phyloP scores from a whole-genome alignment of 805 yeast genomes.

The Lachancea kluyveri region DNA sequence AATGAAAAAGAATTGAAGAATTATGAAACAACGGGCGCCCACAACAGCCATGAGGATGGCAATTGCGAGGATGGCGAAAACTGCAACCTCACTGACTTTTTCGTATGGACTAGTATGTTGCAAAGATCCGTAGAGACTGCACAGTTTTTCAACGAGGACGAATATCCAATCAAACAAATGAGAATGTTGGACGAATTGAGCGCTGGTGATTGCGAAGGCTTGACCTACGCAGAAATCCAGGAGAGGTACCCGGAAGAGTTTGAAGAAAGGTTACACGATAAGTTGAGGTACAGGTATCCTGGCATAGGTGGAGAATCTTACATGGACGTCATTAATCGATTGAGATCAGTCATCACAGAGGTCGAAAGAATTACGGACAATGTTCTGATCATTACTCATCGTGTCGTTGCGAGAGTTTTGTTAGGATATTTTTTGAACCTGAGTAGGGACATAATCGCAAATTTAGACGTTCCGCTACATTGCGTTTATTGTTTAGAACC shows the following conservation, averaged over 20 bases:
- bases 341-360: slow-evolving; percentile 86
- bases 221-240: slow-evolving; percentile 87
- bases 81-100: slow-evolving; percentile 53
- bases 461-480: slow-evolving; percentile 88
- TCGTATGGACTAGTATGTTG: slow-evolving; percentile 92
- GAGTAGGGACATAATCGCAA: slow-evolving; percentile 73
- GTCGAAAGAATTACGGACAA: slow-evolving; percentile 89
- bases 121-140: slow-evolving; percentile 75
- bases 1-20: slow-evolving; percentile 53
- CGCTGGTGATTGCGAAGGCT: slow-evolving; percentile 87
- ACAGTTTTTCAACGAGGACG: slow-evolving; percentile 62
- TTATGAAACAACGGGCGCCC: slow-evolving; percentile 23
- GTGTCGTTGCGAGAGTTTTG: slow-evolving; percentile 84
- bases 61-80: slow-evolving; percentile 25
- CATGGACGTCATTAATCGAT: slow-evolving; percentile 83
- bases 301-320: slow-evolving; percentile 98
- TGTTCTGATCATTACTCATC: slow-evolving; percentile 73
- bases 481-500: slow-evolving; percentile 86
- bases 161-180: slow-evolving; percentile 78
- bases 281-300: slow-evolving; percentile 84
- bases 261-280: slow-evolving; percentile 65
- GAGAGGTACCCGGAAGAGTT: slow-evolving; percentile 69
- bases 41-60: slow-evolving; percentile 36
- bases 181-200: slow-evolving; percentile 91
- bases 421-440: slow-evolving; percentile 86